These are phyloP conservation scores for Elongisporangium prolatum DNA, from an alignment of 352 stramenopile species.

Conservation along the genomic window DNA sequence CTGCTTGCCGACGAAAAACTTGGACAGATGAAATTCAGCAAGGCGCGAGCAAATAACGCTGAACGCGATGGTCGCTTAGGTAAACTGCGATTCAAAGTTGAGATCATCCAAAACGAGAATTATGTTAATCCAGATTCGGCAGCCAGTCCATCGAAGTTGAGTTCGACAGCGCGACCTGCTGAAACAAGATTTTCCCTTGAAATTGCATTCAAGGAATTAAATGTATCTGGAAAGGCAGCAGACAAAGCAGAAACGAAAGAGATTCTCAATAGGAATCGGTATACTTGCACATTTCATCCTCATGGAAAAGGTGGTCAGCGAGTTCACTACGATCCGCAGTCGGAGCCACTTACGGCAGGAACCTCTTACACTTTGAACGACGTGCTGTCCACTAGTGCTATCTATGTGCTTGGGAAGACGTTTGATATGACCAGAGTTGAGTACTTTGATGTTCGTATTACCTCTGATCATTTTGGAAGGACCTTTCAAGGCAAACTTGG, in stretches of 20 bases:
- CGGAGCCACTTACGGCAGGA: slow-evolving; percentile 32
- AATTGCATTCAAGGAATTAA: slow-evolving; percentile 26
- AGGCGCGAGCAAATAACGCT: slow-evolving; percentile 33
- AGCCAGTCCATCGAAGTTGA: slow-evolving; percentile 11
- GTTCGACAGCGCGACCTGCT: slow-evolving; percentile 10
- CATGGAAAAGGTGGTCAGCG: slow-evolving; percentile 37
- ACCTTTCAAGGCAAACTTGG: slow-evolving; percentile 39
- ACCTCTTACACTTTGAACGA: slow-evolving; percentile 33
- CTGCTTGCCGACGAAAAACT: slow-evolving; percentile 32
- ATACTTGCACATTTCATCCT: slow-evolving; percentile 37
- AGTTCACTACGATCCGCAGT: slow-evolving; percentile 38
- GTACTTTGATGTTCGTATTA: slow-evolving; percentile 50
- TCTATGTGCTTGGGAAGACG: slow-evolving; percentile 41
- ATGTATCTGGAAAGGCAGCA: slow-evolving; percentile 2
- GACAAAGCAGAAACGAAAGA: neutral
- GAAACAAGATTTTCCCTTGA: slow-evolving; percentile 51
- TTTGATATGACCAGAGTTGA: slow-evolving; percentile 54
- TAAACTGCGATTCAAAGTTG: slow-evolving; percentile 42
- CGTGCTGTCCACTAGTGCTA: slow-evolving; percentile 15
- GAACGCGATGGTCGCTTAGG: slow-evolving; percentile 41
- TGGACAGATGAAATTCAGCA: slow-evolving; percentile 23
- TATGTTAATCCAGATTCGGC: slow-evolving; percentile 28
- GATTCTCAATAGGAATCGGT: slow-evolving; percentile 32
- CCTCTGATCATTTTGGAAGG: slow-evolving; percentile 22
- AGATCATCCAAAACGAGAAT: slow-evolving; percentile 60